phyloP scores from a whole-genome alignment of 78 protist genomes.

The Dictyostelium capitatum region DNA sequence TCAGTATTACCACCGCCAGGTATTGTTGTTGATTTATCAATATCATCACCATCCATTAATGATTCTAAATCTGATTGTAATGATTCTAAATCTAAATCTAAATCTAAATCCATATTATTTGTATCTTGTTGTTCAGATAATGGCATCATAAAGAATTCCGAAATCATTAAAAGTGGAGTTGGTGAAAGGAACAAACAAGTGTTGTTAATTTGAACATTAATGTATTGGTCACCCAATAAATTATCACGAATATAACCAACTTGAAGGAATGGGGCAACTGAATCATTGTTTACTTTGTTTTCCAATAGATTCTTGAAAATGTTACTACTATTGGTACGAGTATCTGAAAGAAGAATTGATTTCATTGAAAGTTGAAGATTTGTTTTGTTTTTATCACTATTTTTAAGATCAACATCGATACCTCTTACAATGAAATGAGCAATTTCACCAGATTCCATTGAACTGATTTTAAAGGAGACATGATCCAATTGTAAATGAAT shows the following conservation, averaged over 20 bases:
- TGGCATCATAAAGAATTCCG: constrained; percentile 62
- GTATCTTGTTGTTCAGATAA: constrained; percentile 22
- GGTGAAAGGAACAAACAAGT: constrained; percentile 67
- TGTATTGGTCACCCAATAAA: constrained; percentile 69
- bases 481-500: constrained; percentile 10
- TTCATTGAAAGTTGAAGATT: constrained; percentile 39
- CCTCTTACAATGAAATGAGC: constrained; percentile 36
- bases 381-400: constrained; percentile 35
- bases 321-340: constrained; percentile 21
- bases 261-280: constrained; percentile 9
- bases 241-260: constrained; percentile 70
- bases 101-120: constrained; percentile 35
- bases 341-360: constrained; percentile 29
- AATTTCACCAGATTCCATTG: constrained; percentile 7
- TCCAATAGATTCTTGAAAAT: constrained; percentile 39
- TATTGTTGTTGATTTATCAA: background rate
- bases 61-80: constrained; percentile 6
- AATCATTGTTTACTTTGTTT: background rate
- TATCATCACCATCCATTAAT: background rate
- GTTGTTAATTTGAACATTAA: constrained; percentile 27
- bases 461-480: constrained; percentile 6
- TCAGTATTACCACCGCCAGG: background rate
- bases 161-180: constrained; percentile 53
- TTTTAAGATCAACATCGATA: constrained; percentile 9
- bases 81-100: constrained; percentile 13